These are phyloP conservation scores for Scleroderma citrinum DNA, from an alignment of 768 basidiomycete species.

Conservation along the genomic window DNA sequence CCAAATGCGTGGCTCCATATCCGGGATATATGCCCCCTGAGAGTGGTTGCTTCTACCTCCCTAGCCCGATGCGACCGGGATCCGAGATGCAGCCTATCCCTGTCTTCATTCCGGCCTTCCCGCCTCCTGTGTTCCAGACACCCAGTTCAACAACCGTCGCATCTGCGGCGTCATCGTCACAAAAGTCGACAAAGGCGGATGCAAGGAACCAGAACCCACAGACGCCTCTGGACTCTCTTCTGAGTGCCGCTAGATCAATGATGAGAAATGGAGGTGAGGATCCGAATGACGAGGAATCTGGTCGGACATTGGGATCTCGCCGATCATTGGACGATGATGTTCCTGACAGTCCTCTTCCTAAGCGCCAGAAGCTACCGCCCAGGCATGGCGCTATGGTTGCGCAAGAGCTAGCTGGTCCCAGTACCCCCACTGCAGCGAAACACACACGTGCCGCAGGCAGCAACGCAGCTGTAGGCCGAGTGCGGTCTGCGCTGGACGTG, in stretches of 20 bases:
- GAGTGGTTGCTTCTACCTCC: conserved; percentile 26
- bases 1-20: conserved; percentile 27
- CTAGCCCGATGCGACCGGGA: conserved; percentile 17
- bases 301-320: conserved; percentile 20
- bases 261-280: conserved; percentile 31
- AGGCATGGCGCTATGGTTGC: conserved; percentile 8
- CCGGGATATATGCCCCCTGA: conserved; percentile 15
- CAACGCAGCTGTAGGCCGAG: conserved; percentile 16
- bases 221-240: conserved; percentile 52
- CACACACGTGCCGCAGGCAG: background rate
- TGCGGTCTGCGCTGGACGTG: conserved; percentile 60
- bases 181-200: conserved; percentile 13
- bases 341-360: conserved; percentile 34
- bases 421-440: background rate
- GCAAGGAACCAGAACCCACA: conserved; percentile 24
- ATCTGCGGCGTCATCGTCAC: conserved; percentile 18
- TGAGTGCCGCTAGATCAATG: conserved; percentile 57
- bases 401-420: conserved; percentile 1
- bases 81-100: conserved; percentile 27
- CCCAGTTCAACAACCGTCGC: conserved; percentile 27
- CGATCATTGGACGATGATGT: conserved; percentile 20
- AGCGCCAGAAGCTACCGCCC: conserved; percentile 28
- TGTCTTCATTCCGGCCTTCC: conserved; percentile 25
- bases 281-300: conserved; percentile 19
- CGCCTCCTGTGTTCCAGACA: conserved; percentile 23